phyloP scores from a whole-genome alignment of 257 asterid species.

The Solanum tarapatanum region DNA sequence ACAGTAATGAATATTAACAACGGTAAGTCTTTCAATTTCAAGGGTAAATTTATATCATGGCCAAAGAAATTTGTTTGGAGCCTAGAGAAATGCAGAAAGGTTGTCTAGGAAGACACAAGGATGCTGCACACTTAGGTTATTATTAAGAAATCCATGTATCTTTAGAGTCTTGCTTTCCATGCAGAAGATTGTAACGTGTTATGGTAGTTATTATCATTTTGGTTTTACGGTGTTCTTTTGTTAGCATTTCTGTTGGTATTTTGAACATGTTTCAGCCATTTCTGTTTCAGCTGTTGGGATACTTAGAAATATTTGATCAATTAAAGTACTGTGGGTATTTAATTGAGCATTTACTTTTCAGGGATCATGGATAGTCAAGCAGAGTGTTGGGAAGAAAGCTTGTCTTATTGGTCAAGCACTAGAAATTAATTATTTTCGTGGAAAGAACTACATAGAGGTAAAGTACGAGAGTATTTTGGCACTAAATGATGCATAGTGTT shows the following conservation, averaged over 20 bases:
- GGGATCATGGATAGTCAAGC: conserved; percentile 99
- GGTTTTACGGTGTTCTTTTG: neutral
- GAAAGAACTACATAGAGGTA: conserved; percentile 96
- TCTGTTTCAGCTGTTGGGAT: neutral
- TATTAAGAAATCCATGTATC: neutral
- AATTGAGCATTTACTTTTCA: conserved; percentile 14
- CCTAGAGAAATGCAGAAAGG: neutral
- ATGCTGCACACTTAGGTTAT: neutral
- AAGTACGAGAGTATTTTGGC: neutral
- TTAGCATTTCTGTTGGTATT: neutral
- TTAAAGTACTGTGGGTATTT: neutral
- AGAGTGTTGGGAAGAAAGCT: conserved; percentile 87
- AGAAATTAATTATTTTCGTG: conserved; percentile 67
- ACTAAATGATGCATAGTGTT: neutral
- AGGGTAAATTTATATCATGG: neutral
- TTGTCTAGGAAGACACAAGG: neutral
- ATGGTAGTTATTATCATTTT: neutral
- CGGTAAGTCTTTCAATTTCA: neutral
- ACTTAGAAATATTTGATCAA: neutral
- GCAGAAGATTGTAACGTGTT: neutral
- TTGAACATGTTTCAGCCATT: neutral
- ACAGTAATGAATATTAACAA: neutral
- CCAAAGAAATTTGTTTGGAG: neutral
- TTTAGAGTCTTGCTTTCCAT: neutral
- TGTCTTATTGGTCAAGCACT: conserved; percentile 84